phyloP scores from a whole-genome alignment of 768 basidiomycete species.

The Clitopilus passeckerianus region DNA sequence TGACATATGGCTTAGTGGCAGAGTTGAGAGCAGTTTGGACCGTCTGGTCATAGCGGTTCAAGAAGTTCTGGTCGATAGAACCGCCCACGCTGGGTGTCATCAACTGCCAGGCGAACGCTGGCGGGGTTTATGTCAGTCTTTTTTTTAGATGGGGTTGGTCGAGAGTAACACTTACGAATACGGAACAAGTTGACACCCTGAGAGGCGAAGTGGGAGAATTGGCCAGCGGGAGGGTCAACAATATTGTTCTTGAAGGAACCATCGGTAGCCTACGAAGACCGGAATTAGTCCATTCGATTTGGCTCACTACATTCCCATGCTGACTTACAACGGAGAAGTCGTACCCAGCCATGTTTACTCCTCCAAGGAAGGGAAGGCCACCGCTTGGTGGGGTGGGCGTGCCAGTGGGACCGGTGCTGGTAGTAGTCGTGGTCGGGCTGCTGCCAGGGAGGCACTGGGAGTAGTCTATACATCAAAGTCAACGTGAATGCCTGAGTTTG shows the following conservation, averaged over 20 bases:
- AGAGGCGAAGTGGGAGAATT: conserved; percentile 42
- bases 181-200: conserved; percentile 48
- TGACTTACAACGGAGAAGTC: conserved; percentile 37
- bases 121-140: conserved; percentile 1
- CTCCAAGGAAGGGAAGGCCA: conserved; percentile 33
- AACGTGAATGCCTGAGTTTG: background rate
- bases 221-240: conserved; percentile 31
- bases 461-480: conserved; percentile 19
- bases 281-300: background rate
- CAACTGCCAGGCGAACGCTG: conserved; percentile 42
- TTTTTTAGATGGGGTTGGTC: background rate
- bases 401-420: conserved; percentile 12
- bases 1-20: conserved; percentile 36
- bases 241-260: conserved; percentile 38
- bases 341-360: conserved; percentile 46
- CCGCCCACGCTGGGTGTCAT: conserved; percentile 48
- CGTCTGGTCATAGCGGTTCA: conserved; percentile 39
- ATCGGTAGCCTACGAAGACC: conserved; percentile 26
- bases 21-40: conserved; percentile 43
- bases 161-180: conserved; percentile 16
- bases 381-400: conserved; percentile 11
- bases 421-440: conserved; percentile 14
- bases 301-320: background rate
- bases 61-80: conserved; percentile 37
- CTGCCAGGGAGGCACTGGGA: conserved; percentile 26